phyloP scores from a whole-genome alignment of 2,329 filamentous ascomycete genomes.

The Sclerotinia subarctica region DNA sequence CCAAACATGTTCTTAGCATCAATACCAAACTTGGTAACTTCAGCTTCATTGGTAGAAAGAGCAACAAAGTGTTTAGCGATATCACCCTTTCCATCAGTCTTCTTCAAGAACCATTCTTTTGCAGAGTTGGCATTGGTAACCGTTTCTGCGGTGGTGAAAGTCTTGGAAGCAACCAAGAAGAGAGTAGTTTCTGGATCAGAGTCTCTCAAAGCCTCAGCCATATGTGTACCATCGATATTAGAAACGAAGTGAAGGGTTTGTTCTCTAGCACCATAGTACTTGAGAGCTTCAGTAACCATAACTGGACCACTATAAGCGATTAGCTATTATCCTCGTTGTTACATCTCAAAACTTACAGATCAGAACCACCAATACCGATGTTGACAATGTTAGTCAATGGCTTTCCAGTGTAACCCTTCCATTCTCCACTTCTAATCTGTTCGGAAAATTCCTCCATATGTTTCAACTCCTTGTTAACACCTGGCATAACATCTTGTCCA shows the following conservation, averaged over 20 bases:
- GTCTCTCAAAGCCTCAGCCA: slow-evolving; percentile 83
- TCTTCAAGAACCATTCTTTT: slow-evolving; percentile 93
- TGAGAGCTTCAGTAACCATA: slow-evolving; percentile 98
- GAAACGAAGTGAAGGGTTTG: slow-evolving; percentile 96
- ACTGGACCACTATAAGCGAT: slow-evolving; percentile 72
- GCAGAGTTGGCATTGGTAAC: slow-evolving; percentile 95
- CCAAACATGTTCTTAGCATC: slow-evolving; percentile 99
- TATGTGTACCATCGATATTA: slow-evolving; percentile 98
- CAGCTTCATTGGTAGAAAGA: slow-evolving; percentile 88
- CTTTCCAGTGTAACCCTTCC: slow-evolving; percentile 98
- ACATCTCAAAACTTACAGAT: slow-evolving; percentile 68
- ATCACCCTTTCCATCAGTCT: slow-evolving; percentile 69
- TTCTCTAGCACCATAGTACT: slow-evolving; percentile 83
- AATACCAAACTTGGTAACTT: slow-evolving; percentile 98
- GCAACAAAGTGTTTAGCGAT: slow-evolving; percentile 99
- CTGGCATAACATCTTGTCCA: slow-evolving; percentile 89
- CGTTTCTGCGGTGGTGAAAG: slow-evolving; percentile 97
- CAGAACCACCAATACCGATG: slow-evolving; percentile 95
- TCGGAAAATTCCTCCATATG: slow-evolving; percentile 99
- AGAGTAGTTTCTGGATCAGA: slow-evolving; percentile 98
- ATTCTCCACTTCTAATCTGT: slow-evolving; percentile 88
- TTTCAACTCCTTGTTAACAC: slow-evolving; percentile 83
- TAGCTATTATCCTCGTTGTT: slow-evolving; percentile 22
- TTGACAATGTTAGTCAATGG: slow-evolving; percentile 96
- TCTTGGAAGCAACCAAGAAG: slow-evolving; percentile 98